Conservation (phyloP, 2,329 filamentous ascomycete species). For the Pseudohalonectria lignicola region DNA sequence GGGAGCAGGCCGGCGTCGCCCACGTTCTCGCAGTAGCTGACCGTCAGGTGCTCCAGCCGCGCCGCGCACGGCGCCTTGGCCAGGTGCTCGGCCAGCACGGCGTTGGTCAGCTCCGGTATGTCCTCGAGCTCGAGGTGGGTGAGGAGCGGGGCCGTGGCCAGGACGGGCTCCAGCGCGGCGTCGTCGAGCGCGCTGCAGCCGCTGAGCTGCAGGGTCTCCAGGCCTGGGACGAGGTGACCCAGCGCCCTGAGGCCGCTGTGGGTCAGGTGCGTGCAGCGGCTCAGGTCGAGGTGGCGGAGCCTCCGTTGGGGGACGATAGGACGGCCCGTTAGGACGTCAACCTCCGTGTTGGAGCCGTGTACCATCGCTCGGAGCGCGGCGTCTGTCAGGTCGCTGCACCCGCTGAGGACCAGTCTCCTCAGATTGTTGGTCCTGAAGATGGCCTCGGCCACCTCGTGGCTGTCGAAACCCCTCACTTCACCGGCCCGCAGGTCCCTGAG, state of each 20-base stretch:
- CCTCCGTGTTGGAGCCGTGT: slow-evolving; percentile 62
- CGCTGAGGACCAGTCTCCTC: slow-evolving; percentile 70
- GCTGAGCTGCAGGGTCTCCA: slow-evolving; percentile 76
- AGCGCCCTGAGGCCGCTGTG: slow-evolving; percentile 60
- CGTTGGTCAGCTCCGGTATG: slow-evolving; percentile 65
- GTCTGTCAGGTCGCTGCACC: slow-evolving; percentile 70
- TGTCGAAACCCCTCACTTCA: slow-evolving; percentile 71
- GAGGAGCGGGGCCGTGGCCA: slow-evolving; percentile 65
- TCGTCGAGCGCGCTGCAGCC: slow-evolving; percentile 69
- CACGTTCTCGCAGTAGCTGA: slow-evolving; percentile 82
- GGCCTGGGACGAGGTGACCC: slow-evolving; percentile 61
- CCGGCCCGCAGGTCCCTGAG: slow-evolving; percentile 73
- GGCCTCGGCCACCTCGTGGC: slow-evolving; percentile 57
- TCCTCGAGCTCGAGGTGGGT: slow-evolving; percentile 89
- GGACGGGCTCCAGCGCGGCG: slow-evolving; percentile 56
- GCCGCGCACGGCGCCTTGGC: slow-evolving; percentile 65
- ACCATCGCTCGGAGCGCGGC: slow-evolving; percentile 62
- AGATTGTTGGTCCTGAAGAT: slow-evolving; percentile 75
- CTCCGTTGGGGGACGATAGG: slow-evolving; percentile 67
- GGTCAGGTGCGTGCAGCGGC: slow-evolving; percentile 65
- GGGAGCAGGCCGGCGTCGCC: slow-evolving; percentile 77
- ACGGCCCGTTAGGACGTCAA: slow-evolving; percentile 69
- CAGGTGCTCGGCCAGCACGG: slow-evolving; percentile 58
- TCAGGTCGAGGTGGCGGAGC: slow-evolving; percentile 76
- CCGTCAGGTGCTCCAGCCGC: slow-evolving; percentile 65